Evolutionary conservation across 2,329 filamentous ascomycete species (phyloP).

Genomic region (Apiospora hydei): DNA sequence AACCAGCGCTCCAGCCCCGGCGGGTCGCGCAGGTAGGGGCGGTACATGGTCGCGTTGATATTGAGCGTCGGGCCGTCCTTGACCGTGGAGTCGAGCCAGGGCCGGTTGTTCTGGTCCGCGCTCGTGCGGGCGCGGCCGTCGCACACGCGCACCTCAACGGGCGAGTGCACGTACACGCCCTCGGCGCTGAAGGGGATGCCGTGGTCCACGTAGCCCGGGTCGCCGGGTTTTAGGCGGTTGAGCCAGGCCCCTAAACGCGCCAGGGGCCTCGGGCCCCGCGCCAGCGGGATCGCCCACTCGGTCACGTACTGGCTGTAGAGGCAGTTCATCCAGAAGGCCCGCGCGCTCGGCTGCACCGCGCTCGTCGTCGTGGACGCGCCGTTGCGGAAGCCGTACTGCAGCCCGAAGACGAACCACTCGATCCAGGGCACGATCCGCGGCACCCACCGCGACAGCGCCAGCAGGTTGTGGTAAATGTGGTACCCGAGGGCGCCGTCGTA

Average conservation of each 20-base stretch:
- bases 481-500: conserved; percentile 86
- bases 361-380: conserved; percentile 63
- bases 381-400: conserved; percentile 92
- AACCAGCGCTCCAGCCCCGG: conserved; percentile 81
- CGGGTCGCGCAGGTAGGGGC: conserved; percentile 80
- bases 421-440: conserved; percentile 85
- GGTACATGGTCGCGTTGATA: conserved; percentile 90
- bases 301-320: conserved; percentile 98
- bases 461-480: conserved; percentile 89
- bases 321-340: conserved; percentile 93
- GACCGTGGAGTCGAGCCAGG: conserved; percentile 73
- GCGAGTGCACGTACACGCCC: conserved; percentile 85
- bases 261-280: conserved; percentile 88
- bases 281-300: conserved; percentile 92
- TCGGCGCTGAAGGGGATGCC: conserved; percentile 82
- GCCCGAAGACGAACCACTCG: conserved; percentile 95
- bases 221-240: conserved; percentile 65
- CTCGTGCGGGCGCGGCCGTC: conserved; percentile 59
- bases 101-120: conserved; percentile 41
- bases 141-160: conserved; percentile 87
- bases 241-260: conserved; percentile 86
- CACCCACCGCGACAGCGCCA: conserved; percentile 79
- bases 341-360: conserved; percentile 81
- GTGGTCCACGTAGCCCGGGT: conserved; percentile 68
- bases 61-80: conserved; percentile 78